Conservation (phyloP, 2,329 filamentous ascomycete species). For the Blastomyces emzantsi region DNA sequence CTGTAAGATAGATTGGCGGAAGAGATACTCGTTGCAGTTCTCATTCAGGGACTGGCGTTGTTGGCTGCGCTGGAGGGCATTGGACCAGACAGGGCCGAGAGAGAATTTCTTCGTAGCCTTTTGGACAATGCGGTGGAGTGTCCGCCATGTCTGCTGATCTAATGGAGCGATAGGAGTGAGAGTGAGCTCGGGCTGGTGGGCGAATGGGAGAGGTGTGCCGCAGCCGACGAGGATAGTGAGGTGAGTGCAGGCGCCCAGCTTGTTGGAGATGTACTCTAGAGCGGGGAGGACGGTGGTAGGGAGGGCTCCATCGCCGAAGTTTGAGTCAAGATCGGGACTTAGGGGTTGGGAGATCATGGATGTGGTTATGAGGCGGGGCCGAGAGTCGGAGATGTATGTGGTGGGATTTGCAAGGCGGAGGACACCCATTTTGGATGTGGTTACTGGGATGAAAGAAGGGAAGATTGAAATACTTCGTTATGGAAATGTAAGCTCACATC, state of each 20-base stretch:
- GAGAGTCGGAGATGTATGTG: conserved; percentile 25
- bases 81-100: conserved; percentile 32
- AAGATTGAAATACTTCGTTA: background rate
- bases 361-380: conserved; percentile 23
- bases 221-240: conserved; percentile 35
- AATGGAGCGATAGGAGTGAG: conserved; percentile 31
- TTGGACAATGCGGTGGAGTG: conserved; percentile 27
- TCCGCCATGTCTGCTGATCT: conserved; percentile 24
- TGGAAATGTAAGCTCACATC: background rate
- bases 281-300: conserved; percentile 29
- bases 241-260: conserved; percentile 32
- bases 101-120: conserved; percentile 33
- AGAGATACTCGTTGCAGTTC: conserved; percentile 26
- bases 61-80: conserved; percentile 30
- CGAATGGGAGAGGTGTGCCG: conserved; percentile 32
- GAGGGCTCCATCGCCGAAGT: conserved; percentile 27
- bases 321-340: conserved; percentile 31
- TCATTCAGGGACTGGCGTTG: conserved; percentile 27
- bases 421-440: conserved; percentile 25
- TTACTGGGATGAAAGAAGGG: background rate
- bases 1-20: conserved; percentile 36
- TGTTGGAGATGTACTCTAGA: conserved; percentile 35
- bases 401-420: conserved; percentile 30
- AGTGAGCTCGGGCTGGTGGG: conserved; percentile 31
- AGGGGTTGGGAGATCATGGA: conserved; percentile 37